Evolutionary conservation across 345 rosid genomes (phyloP), one percentile per base, ranked within the genome.

Genomic region (Fremontodendron californicum): DNA sequence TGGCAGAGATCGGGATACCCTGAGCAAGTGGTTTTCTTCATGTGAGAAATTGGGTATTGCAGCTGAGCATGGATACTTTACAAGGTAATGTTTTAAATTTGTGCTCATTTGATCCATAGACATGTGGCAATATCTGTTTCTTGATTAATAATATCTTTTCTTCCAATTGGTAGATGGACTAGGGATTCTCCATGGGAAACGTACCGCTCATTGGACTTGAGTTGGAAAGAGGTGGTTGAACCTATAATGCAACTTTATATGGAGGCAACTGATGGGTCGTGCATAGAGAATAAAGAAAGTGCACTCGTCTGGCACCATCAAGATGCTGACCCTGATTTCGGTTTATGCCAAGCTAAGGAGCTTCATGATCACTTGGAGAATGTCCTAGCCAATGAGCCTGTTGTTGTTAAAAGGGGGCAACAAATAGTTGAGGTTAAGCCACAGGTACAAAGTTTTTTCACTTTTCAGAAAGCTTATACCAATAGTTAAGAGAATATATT

Each of bases 241-340:
- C 98, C 98, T 43, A 93, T 93, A 75, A 91, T 93, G 94, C 80
- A 85, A 77, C 90, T 86, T 48, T 93, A 93, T 63, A 89, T 80
- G 0, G 97, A 91, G 77, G 75, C 94, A 57, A 93, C 98, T 0
- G 98, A 93, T 84, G 98, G 98, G 15, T 93, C 98, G 5, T 89
- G 74, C 74, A 87, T 93, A 62, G 98, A 93, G 78, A 83, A 81
- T 62, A 93, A 93, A 84, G 94, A 93, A 81, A 88, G 88, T 79
- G 98, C 94, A 55, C 37, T 93, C 77, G 97, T 93, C 68, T 93
- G 98, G 98, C 97, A 93, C 76, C 86, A 91, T 80, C 89, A 86
- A 42, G 90, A 88, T 40, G 89, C 98, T 37, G 98, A 93, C 82
- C 84, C 83, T 52, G 85, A 91, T 16, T 90, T 93, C 9, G 96